Conservation (phyloP, 2,329 filamentous ascomycete genomes). For the Acrocalymma vagum region DNA sequence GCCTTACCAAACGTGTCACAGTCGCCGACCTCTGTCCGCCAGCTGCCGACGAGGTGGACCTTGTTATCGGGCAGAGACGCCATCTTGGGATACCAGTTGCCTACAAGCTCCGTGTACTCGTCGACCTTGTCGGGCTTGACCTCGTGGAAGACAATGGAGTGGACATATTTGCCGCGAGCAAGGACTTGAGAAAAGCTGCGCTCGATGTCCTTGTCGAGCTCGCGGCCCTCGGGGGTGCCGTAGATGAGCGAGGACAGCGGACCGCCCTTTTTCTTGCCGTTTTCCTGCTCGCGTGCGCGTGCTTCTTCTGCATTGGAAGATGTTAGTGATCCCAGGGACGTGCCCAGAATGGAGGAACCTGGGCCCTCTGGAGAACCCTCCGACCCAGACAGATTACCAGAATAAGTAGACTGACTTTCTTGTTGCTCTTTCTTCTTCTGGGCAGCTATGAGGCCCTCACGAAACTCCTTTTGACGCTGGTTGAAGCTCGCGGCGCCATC, state of each 20-base stretch:
- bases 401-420: conserved; percentile 76
- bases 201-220: conserved; percentile 95
- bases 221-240: conserved; percentile 92
- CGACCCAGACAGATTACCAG: conserved; percentile 51
- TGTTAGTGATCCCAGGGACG: conserved; percentile 67
- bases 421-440: conserved; percentile 79
- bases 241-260: conserved; percentile 91
- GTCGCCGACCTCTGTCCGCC: conserved; percentile 97
- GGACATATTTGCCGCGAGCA: conserved; percentile 96
- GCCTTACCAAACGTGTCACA: conserved; percentile 93
- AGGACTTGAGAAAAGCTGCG: conserved; percentile 94
- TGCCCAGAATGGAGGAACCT: conserved; percentile 42
- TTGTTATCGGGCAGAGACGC: conserved; percentile 86
- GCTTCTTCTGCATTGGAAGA: conserved; percentile 59
- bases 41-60: conserved; percentile 95
- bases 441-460: conserved; percentile 78
- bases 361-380: conserved; percentile 30
- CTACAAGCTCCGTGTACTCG: conserved; percentile 90
- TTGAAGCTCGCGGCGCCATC: conserved; percentile 80
- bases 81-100: conserved; percentile 91
- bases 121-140: conserved; percentile 96
- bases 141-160: conserved; percentile 95
- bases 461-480: conserved; percentile 84
- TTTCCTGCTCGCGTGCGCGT: conserved; percentile 67
- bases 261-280: conserved; percentile 69